A percentile compares a stretch with the other conserved stretches of the same genome.
phyloP scores from a whole-genome alignment of 441 rosid genomes.

The Pelargonium citronellum region DNA sequence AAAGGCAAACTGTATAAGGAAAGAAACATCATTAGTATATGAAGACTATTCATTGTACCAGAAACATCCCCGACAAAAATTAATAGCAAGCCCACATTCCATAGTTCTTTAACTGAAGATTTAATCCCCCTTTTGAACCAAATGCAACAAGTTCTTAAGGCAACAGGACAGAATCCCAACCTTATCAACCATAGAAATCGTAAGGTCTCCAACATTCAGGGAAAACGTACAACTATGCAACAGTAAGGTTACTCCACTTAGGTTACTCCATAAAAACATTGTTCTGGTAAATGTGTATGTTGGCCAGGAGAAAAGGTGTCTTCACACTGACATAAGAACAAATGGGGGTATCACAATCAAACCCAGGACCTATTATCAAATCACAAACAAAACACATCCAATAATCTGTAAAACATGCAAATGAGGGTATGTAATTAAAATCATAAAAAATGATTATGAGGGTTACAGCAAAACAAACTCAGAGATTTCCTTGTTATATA shows the following conservation, averaged over 20 bases:
- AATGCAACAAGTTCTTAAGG: not conserved
- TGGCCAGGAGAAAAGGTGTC: not conserved
- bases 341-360: not conserved
- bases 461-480: not conserved
- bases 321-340: not conserved
- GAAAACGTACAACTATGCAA: not conserved
- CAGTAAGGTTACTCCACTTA: too few relatives aligned
- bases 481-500: not conserved
- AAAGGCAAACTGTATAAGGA: too few relatives aligned
- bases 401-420: not conserved
- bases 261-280: not conserved
- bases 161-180: not conserved
- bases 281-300: not conserved
- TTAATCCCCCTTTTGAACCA: not conserved
- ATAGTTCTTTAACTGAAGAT: not conserved
- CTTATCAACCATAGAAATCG: too few relatives aligned
- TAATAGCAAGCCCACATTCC: not conserved
- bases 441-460: not conserved
- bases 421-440: not conserved
- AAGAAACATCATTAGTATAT: not conserved
- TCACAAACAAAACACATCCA: not conserved
- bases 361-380: not conserved
- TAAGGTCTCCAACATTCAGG: not conserved
- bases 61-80: not conserved
- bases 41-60: not conserved